Conservation (phyloP, 2,329 filamentous ascomycete species). For the Penicillium freii region DNA sequence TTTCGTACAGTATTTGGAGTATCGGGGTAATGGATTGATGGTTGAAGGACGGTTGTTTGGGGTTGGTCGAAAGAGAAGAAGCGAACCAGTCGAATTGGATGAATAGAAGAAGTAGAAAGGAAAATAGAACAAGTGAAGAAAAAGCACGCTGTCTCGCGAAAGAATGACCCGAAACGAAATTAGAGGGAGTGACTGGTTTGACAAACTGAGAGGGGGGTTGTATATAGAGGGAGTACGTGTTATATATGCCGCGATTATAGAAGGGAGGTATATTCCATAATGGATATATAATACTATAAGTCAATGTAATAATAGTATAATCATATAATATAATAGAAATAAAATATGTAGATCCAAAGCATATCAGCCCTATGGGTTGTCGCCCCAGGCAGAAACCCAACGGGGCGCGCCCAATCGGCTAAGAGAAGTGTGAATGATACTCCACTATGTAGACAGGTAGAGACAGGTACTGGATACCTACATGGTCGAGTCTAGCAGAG, state of each 20-base stretch:
- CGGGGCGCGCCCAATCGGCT: conserved; percentile 8
- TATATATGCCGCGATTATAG: neutral
- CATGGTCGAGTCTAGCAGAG: neutral
- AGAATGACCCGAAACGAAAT: neutral
- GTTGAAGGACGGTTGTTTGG: neutral
- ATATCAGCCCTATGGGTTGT: conserved; percentile 8
- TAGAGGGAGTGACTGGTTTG: neutral
- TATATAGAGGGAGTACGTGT: neutral
- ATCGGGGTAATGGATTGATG: too few relatives aligned
- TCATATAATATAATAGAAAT: neutral
- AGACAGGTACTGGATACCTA: neutral
- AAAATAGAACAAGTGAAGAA: neutral
- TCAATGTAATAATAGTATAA: too few relatives aligned
- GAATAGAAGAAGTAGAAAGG: neutral
- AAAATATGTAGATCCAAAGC: neutral
- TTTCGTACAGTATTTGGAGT: conserved; percentile 36
- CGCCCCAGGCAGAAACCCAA: conserved; percentile 8
- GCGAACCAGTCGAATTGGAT: neutral
- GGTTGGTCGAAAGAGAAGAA: neutral
- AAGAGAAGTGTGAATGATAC: neutral
- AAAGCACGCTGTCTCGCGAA: neutral
- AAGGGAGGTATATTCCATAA: neutral
- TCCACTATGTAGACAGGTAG: neutral
- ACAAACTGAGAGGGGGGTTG: neutral
- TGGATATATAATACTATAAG: neutral